Base-by-base conservation (phyloP, 805 yeast species). In the Kregervanrija delftensis region DNA sequence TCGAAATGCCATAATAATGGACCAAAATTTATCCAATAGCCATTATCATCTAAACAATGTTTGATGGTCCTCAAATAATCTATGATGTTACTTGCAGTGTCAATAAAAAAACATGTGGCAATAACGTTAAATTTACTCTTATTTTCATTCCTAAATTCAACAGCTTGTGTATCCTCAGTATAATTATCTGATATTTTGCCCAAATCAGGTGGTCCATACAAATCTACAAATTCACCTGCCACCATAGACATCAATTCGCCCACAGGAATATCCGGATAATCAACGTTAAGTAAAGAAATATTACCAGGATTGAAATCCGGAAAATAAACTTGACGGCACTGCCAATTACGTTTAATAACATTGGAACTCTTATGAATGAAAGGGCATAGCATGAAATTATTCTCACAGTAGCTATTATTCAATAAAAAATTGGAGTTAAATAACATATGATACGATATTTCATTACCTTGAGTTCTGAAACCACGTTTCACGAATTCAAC, bases 1-100 rank as follows among this genome's bases (percentile, higher is more conserved):
- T 82, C 89, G 55, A 72, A 79, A 60, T 84, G 91, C 89, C 89
- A 81, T 42, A 79, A 61, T 37, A 81, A 61, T 0, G 87, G 88
- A 0, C 89, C 89, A 55, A 79, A 75, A 54, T 81, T 81, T 28
- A 80, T 62, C 86, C 86, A 81, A 13, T 61, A 44, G 0, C 83
- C 86, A 16, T 60, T 64, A 0, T 58, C 55, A 32, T 67, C 65
- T 46, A 81, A 52, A 17, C 74, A 67, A 51, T 75, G 67, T 34
- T 63, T 58, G 2, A 81, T 68, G 0, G 81, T 63, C 41, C 65
- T 66, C 35, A 81, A 35, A 51, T 80, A 81, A 39, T 81, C 85
- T 11, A 81, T 68, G 22, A 80, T 59, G 55, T 81, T 79, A 4
- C 73, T 58, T 0, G 86, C 76, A 0, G 86, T 81, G 49, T 81